Evolutionary conservation across 495 filamentous ascomycete genomes (phyloP).

Genomic region (Alectoria sarmentosa): DNA sequence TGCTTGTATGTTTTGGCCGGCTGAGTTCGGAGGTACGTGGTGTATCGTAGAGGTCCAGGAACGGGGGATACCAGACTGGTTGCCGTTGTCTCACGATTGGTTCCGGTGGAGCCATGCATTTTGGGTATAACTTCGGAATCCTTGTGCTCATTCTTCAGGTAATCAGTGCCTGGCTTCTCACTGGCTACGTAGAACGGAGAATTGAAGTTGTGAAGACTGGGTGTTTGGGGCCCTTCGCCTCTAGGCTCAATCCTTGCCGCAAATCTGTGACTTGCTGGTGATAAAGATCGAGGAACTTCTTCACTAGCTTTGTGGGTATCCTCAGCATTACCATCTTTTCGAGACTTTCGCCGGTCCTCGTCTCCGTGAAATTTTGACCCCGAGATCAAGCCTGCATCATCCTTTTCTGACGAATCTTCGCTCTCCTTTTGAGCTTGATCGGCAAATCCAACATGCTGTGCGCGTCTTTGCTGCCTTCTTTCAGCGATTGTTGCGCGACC

Average conservation of each 20-base stretch:
- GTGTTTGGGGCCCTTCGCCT: constrained; percentile 25
- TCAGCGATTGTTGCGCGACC: constrained; percentile 19
- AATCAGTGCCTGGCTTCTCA: constrained; percentile 26
- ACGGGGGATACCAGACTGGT: constrained; percentile 13
- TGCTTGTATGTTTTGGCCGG: constrained; percentile 62
- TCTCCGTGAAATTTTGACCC: neutral
- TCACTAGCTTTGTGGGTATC: neutral
- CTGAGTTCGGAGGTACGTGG: constrained; percentile 48
- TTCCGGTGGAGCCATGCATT: constrained; percentile 12
- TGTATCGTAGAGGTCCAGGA: constrained; percentile 43
- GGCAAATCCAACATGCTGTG: constrained; percentile 51
- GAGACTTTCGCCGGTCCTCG: neutral
- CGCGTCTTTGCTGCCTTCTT: constrained; percentile 23
- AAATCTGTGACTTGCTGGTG: constrained; percentile 14
- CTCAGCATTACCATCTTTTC: neutral
- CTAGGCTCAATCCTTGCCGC: constrained; percentile 22
- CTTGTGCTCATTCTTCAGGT: constrained; percentile 20
- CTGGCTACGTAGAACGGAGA: constrained; percentile 29
- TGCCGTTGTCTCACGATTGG: neutral
- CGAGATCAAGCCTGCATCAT: neutral
- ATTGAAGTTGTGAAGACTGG: constrained; percentile 30
- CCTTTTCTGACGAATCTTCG: constrained; percentile 1
- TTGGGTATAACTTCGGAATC: neutral
- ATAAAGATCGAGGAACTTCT: constrained; percentile 11
- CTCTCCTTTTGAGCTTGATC: constrained; percentile 22